A percentile compares a stretch with the other conserved stretches of the same genome.
phyloP scores from a whole-genome alignment of 1,139 yeast species.

The Yamadazyma sp. region DNA sequence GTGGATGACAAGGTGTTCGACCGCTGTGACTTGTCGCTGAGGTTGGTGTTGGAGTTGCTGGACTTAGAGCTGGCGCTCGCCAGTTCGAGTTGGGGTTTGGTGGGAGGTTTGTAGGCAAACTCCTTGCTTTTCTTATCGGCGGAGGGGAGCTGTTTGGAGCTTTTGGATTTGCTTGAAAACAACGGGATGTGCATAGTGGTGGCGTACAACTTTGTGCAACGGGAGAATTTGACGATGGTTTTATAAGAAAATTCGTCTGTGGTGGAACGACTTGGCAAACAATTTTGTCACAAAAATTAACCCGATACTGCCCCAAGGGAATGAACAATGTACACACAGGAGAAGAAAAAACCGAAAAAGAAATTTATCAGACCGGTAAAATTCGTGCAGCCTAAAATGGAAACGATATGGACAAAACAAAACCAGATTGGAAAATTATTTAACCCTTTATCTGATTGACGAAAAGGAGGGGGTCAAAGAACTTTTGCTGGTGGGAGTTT shows the following conservation, averaged over 20 bases:
- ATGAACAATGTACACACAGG: not conserved
- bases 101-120: constrained; percentile 1
- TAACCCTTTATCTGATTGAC: too few relatives aligned
- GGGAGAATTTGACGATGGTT: too few relatives aligned
- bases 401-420: constrained; percentile 1
- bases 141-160: not conserved
- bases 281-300: too few relatives aligned
- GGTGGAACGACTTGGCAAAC: too few relatives aligned
- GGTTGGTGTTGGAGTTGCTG: not conserved
- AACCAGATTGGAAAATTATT: too few relatives aligned
- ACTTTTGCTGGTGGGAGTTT: too few relatives aligned
- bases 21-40: not conserved
- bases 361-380: not conserved
- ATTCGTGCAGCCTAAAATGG: constrained; percentile 1
- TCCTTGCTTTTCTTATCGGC: not conserved
- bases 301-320: constrained; percentile 3
- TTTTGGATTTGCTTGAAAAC: constrained; percentile 1
- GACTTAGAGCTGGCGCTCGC: not conserved
- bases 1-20: not conserved
- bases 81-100: constrained; percentile 1
- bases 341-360: constrained; percentile 1
- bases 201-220: too few relatives aligned
- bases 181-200: constrained; percentile 7
- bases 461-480: too few relatives aligned
- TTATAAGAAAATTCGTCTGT: not conserved